Evolutionary conservation across 148 eudicot species (phyloP).

Genomic region (Tetragonia tetragonoides): DNA sequence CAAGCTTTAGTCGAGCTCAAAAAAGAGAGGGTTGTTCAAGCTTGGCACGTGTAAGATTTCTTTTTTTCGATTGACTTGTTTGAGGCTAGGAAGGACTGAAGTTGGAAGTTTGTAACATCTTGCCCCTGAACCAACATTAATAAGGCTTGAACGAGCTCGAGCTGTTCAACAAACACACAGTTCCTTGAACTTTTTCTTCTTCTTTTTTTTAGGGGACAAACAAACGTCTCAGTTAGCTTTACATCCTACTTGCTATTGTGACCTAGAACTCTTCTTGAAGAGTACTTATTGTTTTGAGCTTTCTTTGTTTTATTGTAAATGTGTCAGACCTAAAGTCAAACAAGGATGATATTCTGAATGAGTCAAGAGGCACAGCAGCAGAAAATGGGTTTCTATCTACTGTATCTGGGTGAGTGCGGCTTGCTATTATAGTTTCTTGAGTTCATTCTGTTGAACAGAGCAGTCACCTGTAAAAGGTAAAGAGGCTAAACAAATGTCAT

Average conservation of each 20-base stretch:
- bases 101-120: too few relatives aligned
- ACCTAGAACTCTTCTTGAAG: too few relatives aligned
- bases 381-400: constrained; percentile 28
- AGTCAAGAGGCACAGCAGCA: constrained; percentile 8
- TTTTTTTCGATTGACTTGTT: neutral
- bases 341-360: constrained; percentile 15
- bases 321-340: constrained; percentile 20
- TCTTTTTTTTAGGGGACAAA: too few relatives aligned
- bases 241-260: too few relatives aligned
- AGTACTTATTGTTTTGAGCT: neutral
- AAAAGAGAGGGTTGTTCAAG: neutral
- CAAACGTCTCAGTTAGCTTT: too few relatives aligned
- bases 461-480: neutral
- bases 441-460: neutral
- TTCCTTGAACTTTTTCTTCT: too few relatives aligned
- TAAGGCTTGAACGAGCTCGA: too few relatives aligned
- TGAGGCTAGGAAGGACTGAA: neutral
- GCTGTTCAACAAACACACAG: too few relatives aligned
- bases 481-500: neutral
- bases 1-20: neutral
- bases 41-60: neutral
- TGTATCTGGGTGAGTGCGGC: constrained; percentile 25
- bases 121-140: too few relatives aligned
- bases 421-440: neutral
- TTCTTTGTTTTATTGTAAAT: neutral